Evolutionary conservation across 345 rosid genomes (phyloP).

Genomic region (Sapria himalayana): DNA sequence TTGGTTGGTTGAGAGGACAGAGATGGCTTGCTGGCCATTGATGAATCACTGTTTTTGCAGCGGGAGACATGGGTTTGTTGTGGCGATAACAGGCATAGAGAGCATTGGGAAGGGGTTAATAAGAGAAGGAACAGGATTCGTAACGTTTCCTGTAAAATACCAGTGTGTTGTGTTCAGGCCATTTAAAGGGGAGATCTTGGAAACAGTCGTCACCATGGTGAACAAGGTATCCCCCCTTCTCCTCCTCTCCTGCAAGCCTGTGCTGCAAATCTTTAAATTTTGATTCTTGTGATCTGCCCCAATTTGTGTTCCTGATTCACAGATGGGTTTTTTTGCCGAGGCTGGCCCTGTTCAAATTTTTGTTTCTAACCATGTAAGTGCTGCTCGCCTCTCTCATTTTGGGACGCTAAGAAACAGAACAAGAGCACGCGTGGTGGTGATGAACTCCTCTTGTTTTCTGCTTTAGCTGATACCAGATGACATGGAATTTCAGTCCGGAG

Average conservation of each 20-base stretch:
- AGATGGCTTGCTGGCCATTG: no score
- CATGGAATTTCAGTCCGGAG: constrained; percentile 92
- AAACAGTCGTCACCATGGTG: constrained; percentile 84
- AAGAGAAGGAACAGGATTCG: constrained; percentile 76
- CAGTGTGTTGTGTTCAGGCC: constrained; percentile 85
- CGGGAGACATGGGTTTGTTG: constrained; percentile 83
- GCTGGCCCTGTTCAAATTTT: constrained; percentile 98
- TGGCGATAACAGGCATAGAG: constrained; percentile 71
- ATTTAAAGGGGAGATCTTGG: constrained; percentile 74
- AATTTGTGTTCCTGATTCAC: no score
- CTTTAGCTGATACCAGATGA: constrained; percentile 80
- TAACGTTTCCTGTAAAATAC: constrained; percentile 67
- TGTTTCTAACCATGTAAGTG: constrained; percentile 79
- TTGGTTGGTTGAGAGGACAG: no score
- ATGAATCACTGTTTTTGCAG: no score
- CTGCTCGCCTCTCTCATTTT: no score
- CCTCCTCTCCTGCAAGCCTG: background rate
- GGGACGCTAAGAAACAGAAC: no score
- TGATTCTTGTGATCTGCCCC: no score
- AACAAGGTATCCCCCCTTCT: constrained; percentile 28
- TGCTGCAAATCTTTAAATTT: no score
- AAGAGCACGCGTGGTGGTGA: no score
- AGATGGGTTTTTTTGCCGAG: constrained; percentile 97
- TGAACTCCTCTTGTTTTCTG: background rate
- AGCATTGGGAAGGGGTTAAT: constrained; percentile 76